Base-by-base conservation (phyloP, 768 basidiomycete genomes). In the Mycena sanguinolenta region DNA sequence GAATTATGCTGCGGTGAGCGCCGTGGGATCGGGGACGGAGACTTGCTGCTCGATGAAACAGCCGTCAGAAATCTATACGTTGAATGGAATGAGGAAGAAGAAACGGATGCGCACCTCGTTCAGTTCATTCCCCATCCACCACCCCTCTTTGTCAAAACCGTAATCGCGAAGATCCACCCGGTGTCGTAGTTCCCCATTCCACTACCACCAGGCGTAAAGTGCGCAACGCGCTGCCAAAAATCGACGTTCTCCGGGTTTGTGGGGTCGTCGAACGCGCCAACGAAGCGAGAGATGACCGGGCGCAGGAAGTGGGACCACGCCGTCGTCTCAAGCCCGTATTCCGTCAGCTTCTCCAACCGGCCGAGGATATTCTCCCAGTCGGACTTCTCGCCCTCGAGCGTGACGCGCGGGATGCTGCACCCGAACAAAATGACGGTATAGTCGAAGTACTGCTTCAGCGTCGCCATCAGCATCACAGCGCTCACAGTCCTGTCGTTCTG, bases 391-490 rank as follows among this genome's bases (percentile, higher is more conserved):
- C n/a, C n/a, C n/a, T n/a, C 42, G 42, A 88, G 81, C 10, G 85
- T 86, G 50, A 88, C 79, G 38, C 75, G 79, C 19, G 87, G 42
- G 42, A 44, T 44, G 17, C 42, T 86, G 54, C 86, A 85, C 19
- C 66, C 68, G 12, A 78, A 57, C 13, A 50, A 46, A 38, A 82
- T 75, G 36, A 72, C 76, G 12, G 9, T 55, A 69, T 82, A 84
- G 9, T 75, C 38, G 74, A 86, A 85, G 66, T 82, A 85, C 23
- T 78, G 67, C 66, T 85, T 82, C 75, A 85, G 70, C 28, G 79
- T 81, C 8, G 82, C 79, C 84, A 87, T 85, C 77, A 84, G 80
- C 55, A 81, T 74, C 39, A 84, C 79, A 10, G 84, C 79, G 39
- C 78, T 82, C 1, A 81, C 75, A n/a, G 79, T 79, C 2, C 71